These are phyloP conservation scores for Neurospora pannonica DNA, from an alignment of 495 filamentous ascomycete genomes.

Conservation along the genomic window DNA sequence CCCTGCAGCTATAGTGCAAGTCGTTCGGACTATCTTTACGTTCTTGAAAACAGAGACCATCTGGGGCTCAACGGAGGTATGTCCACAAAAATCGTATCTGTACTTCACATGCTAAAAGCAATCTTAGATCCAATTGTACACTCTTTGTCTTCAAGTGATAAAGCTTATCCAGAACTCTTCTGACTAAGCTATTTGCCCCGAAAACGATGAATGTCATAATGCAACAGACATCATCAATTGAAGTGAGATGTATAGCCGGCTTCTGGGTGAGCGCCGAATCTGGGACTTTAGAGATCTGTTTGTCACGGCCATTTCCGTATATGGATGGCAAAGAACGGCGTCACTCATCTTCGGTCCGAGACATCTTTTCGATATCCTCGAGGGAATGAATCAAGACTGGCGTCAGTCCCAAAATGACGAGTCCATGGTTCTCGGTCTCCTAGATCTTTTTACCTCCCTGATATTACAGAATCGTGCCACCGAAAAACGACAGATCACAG, in stretches of 20 bases:
- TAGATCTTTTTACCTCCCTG: slow-evolving; percentile 11
- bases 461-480: slow-evolving; percentile 2
- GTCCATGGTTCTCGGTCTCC: slow-evolving; percentile 9
- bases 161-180: neutral
- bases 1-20: neutral
- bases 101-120: neutral
- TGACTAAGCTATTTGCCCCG: neutral
- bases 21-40: neutral
- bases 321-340: slow-evolving; percentile 4
- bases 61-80: slow-evolving; percentile 14
- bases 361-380: neutral
- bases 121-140: slow-evolving; percentile 4
- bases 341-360: neutral
- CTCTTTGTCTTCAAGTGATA: slow-evolving; percentile 4
- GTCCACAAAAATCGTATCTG: neutral
- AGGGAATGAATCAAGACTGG: slow-evolving; percentile 10
- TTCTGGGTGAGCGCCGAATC: slow-evolving; percentile 6
- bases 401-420: slow-evolving; percentile 4
- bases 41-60: neutral
- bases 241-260: slow-evolving; percentile 5
- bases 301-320: slow-evolving; percentile 1
- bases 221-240: neutral
- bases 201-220: neutral
- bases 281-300: slow-evolving; percentile 18
- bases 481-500: neutral